Evolutionary conservation across 768 basidiomycete species (phyloP), one percentile per base, ranked within the genome.

Genomic region (Dictyophora rubrovolvata): DNA sequence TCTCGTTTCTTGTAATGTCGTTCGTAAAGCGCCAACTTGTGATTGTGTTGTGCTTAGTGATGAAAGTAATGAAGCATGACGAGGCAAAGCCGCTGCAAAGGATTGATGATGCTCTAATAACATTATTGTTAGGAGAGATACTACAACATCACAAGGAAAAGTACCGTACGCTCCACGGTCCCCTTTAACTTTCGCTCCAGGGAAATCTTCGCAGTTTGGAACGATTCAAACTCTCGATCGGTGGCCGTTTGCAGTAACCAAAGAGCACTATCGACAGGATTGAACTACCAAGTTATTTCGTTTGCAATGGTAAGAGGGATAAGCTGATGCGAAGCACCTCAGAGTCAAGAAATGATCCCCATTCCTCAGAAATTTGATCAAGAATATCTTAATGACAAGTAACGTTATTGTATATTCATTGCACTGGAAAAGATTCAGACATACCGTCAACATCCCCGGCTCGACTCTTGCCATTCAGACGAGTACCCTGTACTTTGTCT

Each of bases 81-180:
- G 91, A 0, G 94, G 92, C 21, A 98, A 75, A 0, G 93, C 86
- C n/a, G 92, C 85, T 48, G 92, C 93, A 69, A 97, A 98, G 1
- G 93, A 85, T 71, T 95, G 86, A 69, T 94, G 96, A 66, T 97
- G 87, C 65, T 86, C 89, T 89, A 71, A n/a, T 63, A 62, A 58
- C 55, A n/a, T 12, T 57, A 54, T 59, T n/a, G 50, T 61, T 48
- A 28, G 10, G 48, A 56, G 50, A 55, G 65, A 65, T 36, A 60
- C 6, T 28, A 46, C 12, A 53, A 12, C n/a, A 61, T 59, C 11
- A 52, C 36, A 16, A 62, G 20, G 53, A 53, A 11, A 67, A 56
- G 33, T 65, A 62, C 9, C 87, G 67, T 70, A 86, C 90, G 86
- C 65, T 93, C 89, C 21, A 95, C 89, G 1, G 93, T 92, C 53